phyloP scores from a whole-genome alignment of 108 stramenopile genomes.

The Skeletonema tropicum region DNA sequence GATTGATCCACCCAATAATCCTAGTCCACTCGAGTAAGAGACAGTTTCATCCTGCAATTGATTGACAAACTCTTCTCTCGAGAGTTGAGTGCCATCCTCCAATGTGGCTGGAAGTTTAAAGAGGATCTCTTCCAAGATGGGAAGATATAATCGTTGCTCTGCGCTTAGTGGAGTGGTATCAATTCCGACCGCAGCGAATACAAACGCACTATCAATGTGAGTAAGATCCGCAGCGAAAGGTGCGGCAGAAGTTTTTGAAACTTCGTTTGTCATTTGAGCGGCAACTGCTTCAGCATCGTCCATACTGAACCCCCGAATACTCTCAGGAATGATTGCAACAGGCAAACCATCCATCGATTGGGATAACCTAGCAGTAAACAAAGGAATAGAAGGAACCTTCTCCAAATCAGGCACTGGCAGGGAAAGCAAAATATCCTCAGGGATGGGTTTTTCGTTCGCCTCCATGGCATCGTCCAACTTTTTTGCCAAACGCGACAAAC shows the following conservation, averaged over 20 bases:
- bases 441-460: conserved; percentile 43
- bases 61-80: conserved; percentile 47
- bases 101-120: conserved; percentile 47
- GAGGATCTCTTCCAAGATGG: conserved; percentile 50
- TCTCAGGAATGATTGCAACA: conserved; percentile 36
- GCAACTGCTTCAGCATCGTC: conserved; percentile 18
- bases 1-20: conserved; percentile 40
- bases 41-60: conserved; percentile 46
- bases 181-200: conserved; percentile 47
- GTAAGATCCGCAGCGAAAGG: conserved; percentile 50
- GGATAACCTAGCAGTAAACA: conserved; percentile 40
- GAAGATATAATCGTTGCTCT: conserved; percentile 39
- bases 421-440: conserved; percentile 42
- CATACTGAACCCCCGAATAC: conserved; percentile 26
- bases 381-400: conserved; percentile 46
- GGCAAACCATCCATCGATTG: conserved; percentile 11
- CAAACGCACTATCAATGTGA: conserved; percentile 50
- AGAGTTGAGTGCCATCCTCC: conserved; percentile 39
- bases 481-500: conserved; percentile 20
- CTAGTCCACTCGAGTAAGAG: conserved; percentile 44
- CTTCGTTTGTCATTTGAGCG: conserved; percentile 26
- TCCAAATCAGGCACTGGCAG: conserved; percentile 49
- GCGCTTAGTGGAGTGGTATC: conserved; percentile 30
- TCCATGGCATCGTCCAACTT: conserved; percentile 34
- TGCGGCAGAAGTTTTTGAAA: conserved; percentile 8